Base-by-base conservation (phyloP, 768 basidiomycete genomes). In the Tulasnella sp. region DNA sequence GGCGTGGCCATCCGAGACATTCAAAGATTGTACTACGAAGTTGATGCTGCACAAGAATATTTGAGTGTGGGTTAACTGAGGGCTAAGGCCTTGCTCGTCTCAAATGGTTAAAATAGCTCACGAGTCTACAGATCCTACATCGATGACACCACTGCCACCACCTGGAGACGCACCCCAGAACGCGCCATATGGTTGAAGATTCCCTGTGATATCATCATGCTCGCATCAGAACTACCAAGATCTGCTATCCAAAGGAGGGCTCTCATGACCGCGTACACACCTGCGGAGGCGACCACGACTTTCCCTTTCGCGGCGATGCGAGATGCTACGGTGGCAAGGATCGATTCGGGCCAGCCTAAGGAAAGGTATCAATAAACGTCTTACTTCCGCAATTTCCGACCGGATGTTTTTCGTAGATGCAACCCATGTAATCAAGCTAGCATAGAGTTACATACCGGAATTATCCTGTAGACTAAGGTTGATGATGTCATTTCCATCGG, bases 321-420 rank as follows among this genome's bases (percentile, higher is more conserved):
- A 63, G 78, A 79, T 0, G 82, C 78, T 2, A 85, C 73, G 1
- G 84, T 81, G 9, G 79, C 65, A 48, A 71, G 69, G 8, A 77
- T 69, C 22, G 74, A 73, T 65, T 80, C 78, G 1, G 82, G 81
- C 84, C 84, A 87, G 2, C 83, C 83, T 48, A n/a, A 15, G 2
- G 10, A 15, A 24, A 4, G 43, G 4, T 11, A 29, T 12, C 41
- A 3, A 31, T 53, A 15, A 31, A 38, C 15, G 30, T n/a, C n/a
- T n/a, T n/a, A n/a, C n/a, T n/a, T n/a, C n/a, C n/a, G n/a, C n/a
- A n/a, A 38, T 38, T 38, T 38, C 34, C 5, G 34, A 38, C 34
- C 34, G 34, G 15, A 15, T 38, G 34, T n/a, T n/a, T n/a, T n/a
- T n/a, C n/a, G n/a, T n/a, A 53, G 2, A 25, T 4, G 9, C 38